A percentile compares a stretch with the other conserved stretches of the same genome.
Conservation (phyloP, 805 yeast genomes). For the Spathaspora sp. region DNA sequence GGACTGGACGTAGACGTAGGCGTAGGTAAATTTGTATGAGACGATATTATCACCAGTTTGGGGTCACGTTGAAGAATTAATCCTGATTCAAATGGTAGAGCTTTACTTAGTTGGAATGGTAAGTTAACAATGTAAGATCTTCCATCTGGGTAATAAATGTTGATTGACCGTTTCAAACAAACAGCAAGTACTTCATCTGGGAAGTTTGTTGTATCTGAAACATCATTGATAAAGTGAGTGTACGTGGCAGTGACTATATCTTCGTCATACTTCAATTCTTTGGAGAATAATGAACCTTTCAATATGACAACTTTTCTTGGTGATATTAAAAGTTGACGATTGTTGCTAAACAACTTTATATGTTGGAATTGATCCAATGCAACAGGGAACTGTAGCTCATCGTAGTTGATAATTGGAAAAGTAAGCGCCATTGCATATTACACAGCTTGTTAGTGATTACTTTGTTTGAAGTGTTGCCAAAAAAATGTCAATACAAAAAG, state of each 20-base stretch:
- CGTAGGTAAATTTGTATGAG: conserved; percentile 3
- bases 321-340: conserved; percentile 33
- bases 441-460: not conserved
- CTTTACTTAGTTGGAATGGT: conserved; percentile 62
- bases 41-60: conserved; percentile 6
- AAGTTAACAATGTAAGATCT: conserved; percentile 56
- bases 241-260: conserved; percentile 60
- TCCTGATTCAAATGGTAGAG: conserved; percentile 66
- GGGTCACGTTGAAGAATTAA: conserved; percentile 54
- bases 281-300: conserved; percentile 42
- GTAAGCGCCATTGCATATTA: conserved; percentile 7
- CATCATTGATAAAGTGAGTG: conserved; percentile 39
- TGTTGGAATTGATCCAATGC: conserved; percentile 3
- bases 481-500: not conserved
- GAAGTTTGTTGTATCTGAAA: not conserved
- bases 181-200: conserved; percentile 45
- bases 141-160: conserved; percentile 61
- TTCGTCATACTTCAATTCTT: conserved; percentile 48
- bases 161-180: conserved; percentile 55
- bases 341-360: conserved; percentile 20
- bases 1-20: conserved; percentile 26
- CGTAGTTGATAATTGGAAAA: conserved; percentile 30
- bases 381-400: conserved; percentile 20
- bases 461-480: not conserved
- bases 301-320: conserved; percentile 45